Percentiles rank a stretch among this genome's conserved stretches.
phyloP scores from a whole-genome alignment of 495 filamentous ascomycete species.

The Penicillium cataractarum region DNA sequence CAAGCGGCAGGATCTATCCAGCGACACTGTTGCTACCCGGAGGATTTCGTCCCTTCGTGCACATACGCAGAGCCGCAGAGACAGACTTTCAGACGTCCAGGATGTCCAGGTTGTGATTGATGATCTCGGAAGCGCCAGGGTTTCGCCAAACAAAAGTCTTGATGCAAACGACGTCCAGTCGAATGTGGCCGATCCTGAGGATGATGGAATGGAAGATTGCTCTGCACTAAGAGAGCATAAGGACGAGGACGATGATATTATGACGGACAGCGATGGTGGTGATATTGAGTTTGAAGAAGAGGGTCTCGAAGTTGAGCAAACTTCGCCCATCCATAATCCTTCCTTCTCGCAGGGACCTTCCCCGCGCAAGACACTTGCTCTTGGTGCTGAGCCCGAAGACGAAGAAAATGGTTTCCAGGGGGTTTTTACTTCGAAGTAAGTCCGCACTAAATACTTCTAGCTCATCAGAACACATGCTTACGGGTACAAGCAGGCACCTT shows the following conservation, averaged over 20 bases:
- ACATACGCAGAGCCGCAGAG: background rate
- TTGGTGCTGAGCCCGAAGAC: background rate
- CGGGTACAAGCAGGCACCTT: background rate
- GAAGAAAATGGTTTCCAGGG: background rate
- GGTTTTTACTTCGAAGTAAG: background rate
- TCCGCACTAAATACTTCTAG: too few species aligned
- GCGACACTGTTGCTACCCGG: background rate
- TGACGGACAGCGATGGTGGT: background rate
- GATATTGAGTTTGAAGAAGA: background rate
- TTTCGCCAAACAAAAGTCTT: too few species aligned
- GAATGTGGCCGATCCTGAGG: too few species aligned
- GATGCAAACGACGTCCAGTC: too few species aligned
- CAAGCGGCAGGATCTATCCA: background rate
- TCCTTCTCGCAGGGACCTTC: background rate
- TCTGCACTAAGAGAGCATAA: background rate
- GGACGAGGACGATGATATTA: background rate
- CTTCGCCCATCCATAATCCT: background rate
- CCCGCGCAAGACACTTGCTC: background rate
- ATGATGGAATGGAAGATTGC: background rate
- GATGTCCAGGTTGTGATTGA: background rate
- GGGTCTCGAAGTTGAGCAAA: background rate
- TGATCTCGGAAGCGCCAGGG: background rate
- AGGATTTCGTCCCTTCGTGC: background rate
- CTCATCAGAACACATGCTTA: background rate
- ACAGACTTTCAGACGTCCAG: background rate